These are phyloP conservation scores for Bruguiera hainesii DNA, from an alignment of 441 rosid genomes.

Conservation along the genomic window DNA sequence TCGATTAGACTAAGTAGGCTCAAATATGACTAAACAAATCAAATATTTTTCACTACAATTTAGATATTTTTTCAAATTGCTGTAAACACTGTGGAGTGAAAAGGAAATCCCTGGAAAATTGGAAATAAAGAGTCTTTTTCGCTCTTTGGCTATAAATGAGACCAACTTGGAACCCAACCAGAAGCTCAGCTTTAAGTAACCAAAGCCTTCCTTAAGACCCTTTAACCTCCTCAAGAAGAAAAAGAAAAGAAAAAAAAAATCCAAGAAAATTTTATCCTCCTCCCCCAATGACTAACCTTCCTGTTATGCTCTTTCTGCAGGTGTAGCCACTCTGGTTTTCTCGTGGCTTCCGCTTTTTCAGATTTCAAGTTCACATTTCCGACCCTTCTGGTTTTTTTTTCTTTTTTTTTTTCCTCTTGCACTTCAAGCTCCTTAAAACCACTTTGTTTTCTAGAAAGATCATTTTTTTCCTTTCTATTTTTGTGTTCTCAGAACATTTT, in stretches of 20 bases:
- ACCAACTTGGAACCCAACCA: slow-evolving; percentile 16
- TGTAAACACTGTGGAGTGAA: background rate
- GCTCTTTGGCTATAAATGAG: slow-evolving; percentile 42
- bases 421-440: background rate
- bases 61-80: background rate
- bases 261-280: background rate
- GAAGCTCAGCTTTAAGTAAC: slow-evolving; percentile 1
- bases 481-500: background rate
- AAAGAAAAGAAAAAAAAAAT: background rate
- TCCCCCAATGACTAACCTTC: background rate
- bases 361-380: background rate
- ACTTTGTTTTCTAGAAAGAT: background rate
- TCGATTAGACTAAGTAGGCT: too few species aligned
- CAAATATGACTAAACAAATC: too few species aligned
- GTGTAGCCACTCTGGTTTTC: background rate
- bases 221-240: background rate
- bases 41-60: rapidly evolving
- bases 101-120: background rate
- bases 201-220: background rate
- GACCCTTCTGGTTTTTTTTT: background rate
- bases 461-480: background rate
- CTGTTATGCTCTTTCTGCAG: background rate
- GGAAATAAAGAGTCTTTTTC: background rate
- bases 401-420: background rate
- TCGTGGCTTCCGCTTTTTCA: background rate